Evolutionary conservation across 805 yeast species (phyloP).

Genomic region (Suhomyces kilbournensis): DNA sequence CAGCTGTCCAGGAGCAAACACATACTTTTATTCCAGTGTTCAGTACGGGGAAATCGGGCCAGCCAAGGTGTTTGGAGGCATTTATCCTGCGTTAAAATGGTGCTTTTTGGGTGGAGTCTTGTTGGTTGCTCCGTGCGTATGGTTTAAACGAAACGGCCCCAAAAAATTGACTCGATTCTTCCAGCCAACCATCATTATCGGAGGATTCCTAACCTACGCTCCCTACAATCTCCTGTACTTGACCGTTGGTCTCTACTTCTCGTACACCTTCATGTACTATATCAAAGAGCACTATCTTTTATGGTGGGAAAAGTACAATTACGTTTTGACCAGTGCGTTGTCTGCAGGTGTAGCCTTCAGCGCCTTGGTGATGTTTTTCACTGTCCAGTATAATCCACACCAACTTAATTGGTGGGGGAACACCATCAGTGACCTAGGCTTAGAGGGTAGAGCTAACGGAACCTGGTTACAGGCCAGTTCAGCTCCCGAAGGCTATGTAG

Average conservation of each 20-base stretch:
- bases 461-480: constrained; percentile 27
- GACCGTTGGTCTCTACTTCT: constrained; percentile 62
- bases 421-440: constrained; percentile 26
- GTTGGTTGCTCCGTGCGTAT: constrained; percentile 35
- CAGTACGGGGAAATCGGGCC: constrained; percentile 62
- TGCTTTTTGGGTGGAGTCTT: constrained; percentile 56
- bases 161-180: constrained; percentile 31
- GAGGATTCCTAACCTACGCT: constrained; percentile 47
- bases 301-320: constrained; percentile 76
- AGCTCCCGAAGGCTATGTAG: constrained; percentile 29
- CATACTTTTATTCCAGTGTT: constrained; percentile 50
- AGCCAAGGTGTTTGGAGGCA: constrained; percentile 51
- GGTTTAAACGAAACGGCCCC: constrained; percentile 38
- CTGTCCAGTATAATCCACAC: constrained; percentile 44
- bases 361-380: constrained; percentile 57
- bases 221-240: constrained; percentile 51
- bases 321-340: constrained; percentile 56
- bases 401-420: constrained; percentile 68
- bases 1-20: constrained; percentile 44
- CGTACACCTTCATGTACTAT: constrained; percentile 55
- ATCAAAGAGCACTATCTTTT: constrained; percentile 46
- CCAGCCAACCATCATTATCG: constrained; percentile 54
- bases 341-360: constrained; percentile 64
- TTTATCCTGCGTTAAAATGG: constrained; percentile 54
- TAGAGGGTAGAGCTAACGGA: constrained; percentile 30